phyloP scores from a whole-genome alignment of 164 flowering plant species.

The Nymphaea thermarum region DNA sequence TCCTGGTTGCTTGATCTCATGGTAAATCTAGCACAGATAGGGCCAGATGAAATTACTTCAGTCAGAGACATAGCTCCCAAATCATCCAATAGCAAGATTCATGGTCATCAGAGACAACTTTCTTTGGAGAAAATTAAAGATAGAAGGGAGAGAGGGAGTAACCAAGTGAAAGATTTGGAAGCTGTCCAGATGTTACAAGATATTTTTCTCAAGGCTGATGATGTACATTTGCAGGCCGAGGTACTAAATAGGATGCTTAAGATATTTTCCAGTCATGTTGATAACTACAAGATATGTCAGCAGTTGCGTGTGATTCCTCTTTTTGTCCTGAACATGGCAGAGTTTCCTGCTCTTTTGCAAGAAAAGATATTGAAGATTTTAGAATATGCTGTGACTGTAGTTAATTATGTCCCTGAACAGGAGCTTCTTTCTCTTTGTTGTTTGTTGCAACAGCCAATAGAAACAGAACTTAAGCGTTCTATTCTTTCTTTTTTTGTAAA shows the following conservation, averaged over 20 bases:
- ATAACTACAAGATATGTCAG: conserved; percentile 91
- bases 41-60: conserved; percentile 36
- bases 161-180: conserved; percentile 84
- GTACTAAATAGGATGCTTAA: conserved; percentile 92
- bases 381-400: conserved; percentile 98
- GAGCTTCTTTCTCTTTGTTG: conserved; percentile 94
- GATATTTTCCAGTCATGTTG: conserved; percentile 93
- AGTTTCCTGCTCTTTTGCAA: conserved; percentile 75
- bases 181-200: conserved; percentile 97
- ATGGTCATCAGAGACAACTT: conserved; percentile 42
- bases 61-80: conserved; percentile 37
- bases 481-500: conserved; percentile 91
- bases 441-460: conserved; percentile 82
- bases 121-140: conserved; percentile 52
- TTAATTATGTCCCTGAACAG: conserved; percentile 94
- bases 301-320: conserved; percentile 89
- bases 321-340: conserved; percentile 85
- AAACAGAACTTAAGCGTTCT: conserved; percentile 69
- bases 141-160: conserved; percentile 75
- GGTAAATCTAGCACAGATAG: conserved; percentile 79
- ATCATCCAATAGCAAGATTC: conserved; percentile 29
- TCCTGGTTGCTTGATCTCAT: conserved; percentile 92
- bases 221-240: conserved; percentile 76
- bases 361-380: conserved; percentile 89
- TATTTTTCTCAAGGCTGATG: conserved; percentile 83